Percentiles rank a stretch among this genome's conserved stretches.
Conservation (phyloP, 1,284 basidiomycete species). For the Inonotus obliquus region DNA sequence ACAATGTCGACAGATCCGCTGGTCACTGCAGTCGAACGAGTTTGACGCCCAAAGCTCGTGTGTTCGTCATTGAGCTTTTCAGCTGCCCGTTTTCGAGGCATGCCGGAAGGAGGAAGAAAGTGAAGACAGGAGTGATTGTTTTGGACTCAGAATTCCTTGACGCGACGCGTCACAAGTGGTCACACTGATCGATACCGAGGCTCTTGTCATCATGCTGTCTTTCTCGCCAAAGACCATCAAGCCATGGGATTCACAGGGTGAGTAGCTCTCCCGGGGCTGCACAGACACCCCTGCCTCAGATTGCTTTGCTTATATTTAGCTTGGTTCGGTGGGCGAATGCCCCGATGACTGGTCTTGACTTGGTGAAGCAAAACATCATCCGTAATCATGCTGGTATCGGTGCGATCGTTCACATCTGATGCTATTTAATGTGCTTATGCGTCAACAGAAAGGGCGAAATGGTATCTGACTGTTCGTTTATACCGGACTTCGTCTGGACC, state of each 20-base stretch:
- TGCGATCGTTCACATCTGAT: not conserved
- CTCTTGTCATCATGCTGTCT: not conserved
- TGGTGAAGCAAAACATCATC: conserved; percentile 62
- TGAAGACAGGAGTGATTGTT: not conserved
- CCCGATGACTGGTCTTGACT: conserved; percentile 59
- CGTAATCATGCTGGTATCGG: conserved; percentile 61
- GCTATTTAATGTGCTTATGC: not conserved
- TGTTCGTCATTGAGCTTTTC: conserved; percentile 19
- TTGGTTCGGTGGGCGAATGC: conserved; percentile 77
- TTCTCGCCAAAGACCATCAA: conserved; percentile 19
- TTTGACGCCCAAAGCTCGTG: conserved; percentile 21
- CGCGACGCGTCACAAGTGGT: conserved; percentile 19
- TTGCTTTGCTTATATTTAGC: conserved; percentile 31
- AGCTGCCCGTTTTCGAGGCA: conserved; percentile 44
- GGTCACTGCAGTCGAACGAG: conserved; percentile 21
- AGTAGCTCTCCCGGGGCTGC: conserved; percentile 4
- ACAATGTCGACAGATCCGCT: not conserved
- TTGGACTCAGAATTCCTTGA: not conserved
- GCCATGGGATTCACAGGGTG: conserved; percentile 65
- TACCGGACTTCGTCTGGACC: conserved; percentile 63
- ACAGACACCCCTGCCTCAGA: conserved; percentile 11
- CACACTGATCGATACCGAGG: not conserved
- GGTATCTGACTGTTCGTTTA: conserved; percentile 64
- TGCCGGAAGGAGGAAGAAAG: conserved; percentile 20
- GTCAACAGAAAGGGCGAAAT: conserved; percentile 43